phyloP scores from a whole-genome alignment of 192 early-diverging fungal genomes.

The Rhizophagus prolifer region DNA sequence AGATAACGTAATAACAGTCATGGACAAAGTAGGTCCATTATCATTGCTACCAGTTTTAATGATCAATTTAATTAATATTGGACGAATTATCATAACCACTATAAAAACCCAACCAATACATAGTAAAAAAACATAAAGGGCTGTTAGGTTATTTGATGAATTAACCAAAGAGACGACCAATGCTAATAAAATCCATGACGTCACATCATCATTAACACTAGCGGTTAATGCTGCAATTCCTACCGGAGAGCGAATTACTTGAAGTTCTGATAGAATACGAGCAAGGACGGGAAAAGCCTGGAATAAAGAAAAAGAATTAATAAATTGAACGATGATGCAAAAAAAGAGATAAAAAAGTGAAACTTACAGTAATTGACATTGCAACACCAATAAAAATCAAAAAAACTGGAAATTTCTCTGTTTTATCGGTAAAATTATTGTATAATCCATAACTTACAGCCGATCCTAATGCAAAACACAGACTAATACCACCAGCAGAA shows the following conservation, averaged over 20 bases:
- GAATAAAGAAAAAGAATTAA: neutral
- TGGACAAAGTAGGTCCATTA: constrained; percentile 52
- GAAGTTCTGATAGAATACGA: constrained; percentile 87
- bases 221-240: constrained; percentile 84
- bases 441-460: constrained; percentile 75
- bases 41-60: constrained; percentile 50
- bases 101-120: constrained; percentile 71
- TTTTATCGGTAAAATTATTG: constrained; percentile 45
- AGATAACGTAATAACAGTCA: constrained; percentile 71
- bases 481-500: constrained; percentile 73
- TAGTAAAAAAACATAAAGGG: constrained; percentile 81
- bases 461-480: constrained; percentile 78
- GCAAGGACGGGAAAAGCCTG: constrained; percentile 92
- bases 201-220: constrained; percentile 83
- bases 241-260: constrained; percentile 76
- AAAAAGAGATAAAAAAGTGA: neutral
- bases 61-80: constrained; percentile 56
- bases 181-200: constrained; percentile 80
- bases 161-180: constrained; percentile 67
- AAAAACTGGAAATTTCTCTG: constrained; percentile 66
- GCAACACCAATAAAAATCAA: constrained; percentile 88
- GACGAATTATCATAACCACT: constrained; percentile 68
- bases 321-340: neutral
- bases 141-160: constrained; percentile 64
- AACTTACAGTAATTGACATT: constrained; percentile 77